Base-by-base conservation (phyloP, 768 basidiomycete species). In the Steccherinum ochraceum region DNA sequence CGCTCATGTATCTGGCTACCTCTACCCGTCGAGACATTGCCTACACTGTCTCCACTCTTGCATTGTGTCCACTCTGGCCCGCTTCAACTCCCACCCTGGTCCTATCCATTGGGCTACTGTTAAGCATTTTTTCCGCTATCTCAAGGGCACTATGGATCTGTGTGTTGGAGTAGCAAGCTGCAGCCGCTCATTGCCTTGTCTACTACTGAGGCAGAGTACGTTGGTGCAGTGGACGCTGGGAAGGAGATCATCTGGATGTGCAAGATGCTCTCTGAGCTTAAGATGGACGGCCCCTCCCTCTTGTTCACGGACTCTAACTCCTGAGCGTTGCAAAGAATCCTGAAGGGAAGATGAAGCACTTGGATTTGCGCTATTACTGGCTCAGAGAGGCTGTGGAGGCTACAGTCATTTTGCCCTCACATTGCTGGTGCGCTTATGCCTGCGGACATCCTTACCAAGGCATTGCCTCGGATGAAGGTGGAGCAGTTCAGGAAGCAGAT, bases 101-200 rank as follows among this genome's bases (percentile, higher is more conserved):
- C 27, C 39, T 1, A 48, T 50, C 1, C 74, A 78, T 52, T 74
- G 71, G 65, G 53, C 56, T 0, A 70, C 70, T 2, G 61, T 68
- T 5, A 71, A 71, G 48, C 64, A 64, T n/a, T 52, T 76, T 18
- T 63, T 74, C 40, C 58, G 65, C 2, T 79, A 78, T 55, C 59
- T 79, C 44, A 56, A 59, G n/a, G 65, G 61, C 13, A 71, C 69
- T 3, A 57, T 12, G 59, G 67, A 10, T 59, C 65, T 1, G 57
- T 76, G n/a, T 57, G 53, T 23, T 76, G 72, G 73, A 48, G 30
- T 4, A 68, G 64, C 21, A 62, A 63, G 30, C 55, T 65, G n/a
- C 77, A 77, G 58, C 12, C 58, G 0, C 52, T 65, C 19, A 68
- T 73, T n/a, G 61, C 71, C 0, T 50, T 65, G 5, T 72, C 71